phyloP scores from a whole-genome alignment of 208 protist species.

The Histomonas meleagridis region DNA sequence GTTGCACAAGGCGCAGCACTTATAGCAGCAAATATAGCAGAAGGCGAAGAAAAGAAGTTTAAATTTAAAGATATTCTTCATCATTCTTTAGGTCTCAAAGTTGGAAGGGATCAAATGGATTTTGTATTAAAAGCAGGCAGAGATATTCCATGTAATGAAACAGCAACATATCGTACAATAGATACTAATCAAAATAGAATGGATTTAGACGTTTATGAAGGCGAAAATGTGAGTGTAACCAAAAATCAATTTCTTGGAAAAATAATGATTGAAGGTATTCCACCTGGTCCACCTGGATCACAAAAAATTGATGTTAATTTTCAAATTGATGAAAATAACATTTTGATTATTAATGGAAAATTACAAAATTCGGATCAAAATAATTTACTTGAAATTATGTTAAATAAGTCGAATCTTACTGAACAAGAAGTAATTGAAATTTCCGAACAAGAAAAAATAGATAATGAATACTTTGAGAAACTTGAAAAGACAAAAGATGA shows the following conservation, averaged over 20 bases:
- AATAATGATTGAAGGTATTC: conserved; percentile 83
- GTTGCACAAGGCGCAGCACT: conserved; percentile 54
- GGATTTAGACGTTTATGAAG: conserved; percentile 41
- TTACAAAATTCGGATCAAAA: conserved; percentile 37
- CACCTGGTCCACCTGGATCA: conserved; percentile 65
- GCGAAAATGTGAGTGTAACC: conserved; percentile 9
- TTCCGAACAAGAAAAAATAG: no score
- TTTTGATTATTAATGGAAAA: conserved; percentile 38
- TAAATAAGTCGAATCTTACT: no score
- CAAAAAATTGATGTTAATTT: conserved; percentile 75
- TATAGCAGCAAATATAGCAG: conserved; percentile 44
- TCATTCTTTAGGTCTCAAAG: no score
- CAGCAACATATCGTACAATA: no score
- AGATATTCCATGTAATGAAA: no score
- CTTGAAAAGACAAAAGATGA: no score
- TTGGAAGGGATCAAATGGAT: no score
- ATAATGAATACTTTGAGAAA: no score
- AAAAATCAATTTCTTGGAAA: conserved; percentile 39
- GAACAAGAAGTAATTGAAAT: no score
- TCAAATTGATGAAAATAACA: conserved; percentile 57
- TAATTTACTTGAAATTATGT: no score
- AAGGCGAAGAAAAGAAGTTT: background rate
- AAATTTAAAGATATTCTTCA: no score
- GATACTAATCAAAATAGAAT: conserved; percentile 38
- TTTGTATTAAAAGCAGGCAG: no score